Base-by-base conservation (phyloP, 768 basidiomycete genomes). In the Termitomyces sp. region DNA sequence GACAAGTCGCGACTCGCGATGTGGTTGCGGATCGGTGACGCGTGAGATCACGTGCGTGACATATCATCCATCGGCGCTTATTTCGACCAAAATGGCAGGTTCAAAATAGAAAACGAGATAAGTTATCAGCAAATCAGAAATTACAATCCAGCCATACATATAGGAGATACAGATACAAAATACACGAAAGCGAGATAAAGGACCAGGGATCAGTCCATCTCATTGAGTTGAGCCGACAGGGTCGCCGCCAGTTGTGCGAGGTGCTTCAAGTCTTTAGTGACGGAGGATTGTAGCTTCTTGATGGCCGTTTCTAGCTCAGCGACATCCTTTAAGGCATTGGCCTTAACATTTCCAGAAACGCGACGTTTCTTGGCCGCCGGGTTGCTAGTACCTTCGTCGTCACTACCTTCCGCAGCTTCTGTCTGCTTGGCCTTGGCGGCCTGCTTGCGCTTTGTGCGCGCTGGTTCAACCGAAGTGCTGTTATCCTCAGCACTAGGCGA, bases 271-370 rank as follows among this genome's bases (percentile, higher is more conserved):
- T 75, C 75, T 45, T 68, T 70, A 22, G 63, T 55, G 46, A 70
- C 66, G 11, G 66, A 64, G 12, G 59, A 50, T 47, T 75, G 70
- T 20, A 75, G 58, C 43, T 70, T 70, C 57, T 67, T 70, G 42
- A 73, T 59, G 27, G 70, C 66, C 3, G 63, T 65, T 56, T 74
- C 73, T 36, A 76, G 62, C 18, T 76, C 74, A 35, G 49, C 61
- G 18, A 75, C 63, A 36, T 67, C 66, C 53, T 71, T 72, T 40
- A 69, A 52, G 20, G 73, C 63, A 43, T 67, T 69, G 18, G 69
- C 53, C 33, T 69, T 69, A 22, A 59, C 65, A 52, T 61, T 63
- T 36, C 57, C 63, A 32, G 42, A 50, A n/a, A 60, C 51, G 23
- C 61, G 41, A 56, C 67, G 63, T 68, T 70, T 62, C 67, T 71